phyloP scores from a whole-genome alignment of 176 grass and related monocot species.

The Aegilops umbellulata region DNA sequence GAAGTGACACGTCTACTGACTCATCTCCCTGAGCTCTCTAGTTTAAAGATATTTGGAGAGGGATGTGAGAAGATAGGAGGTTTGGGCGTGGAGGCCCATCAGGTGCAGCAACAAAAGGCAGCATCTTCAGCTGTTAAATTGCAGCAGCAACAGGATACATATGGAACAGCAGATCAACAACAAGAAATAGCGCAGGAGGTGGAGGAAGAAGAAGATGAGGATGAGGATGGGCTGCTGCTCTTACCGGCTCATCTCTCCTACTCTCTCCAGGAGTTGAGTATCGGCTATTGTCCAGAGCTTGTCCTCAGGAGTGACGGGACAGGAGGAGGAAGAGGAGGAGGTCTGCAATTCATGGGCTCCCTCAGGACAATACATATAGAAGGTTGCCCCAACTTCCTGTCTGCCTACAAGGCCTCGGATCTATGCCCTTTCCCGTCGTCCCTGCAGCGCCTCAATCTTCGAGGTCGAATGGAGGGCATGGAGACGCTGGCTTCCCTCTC shows the following conservation, averaged over 20 bases:
- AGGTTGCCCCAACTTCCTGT: neutral
- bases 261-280: fast-evolving
- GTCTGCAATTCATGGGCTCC: neutral
- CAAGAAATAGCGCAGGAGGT: neutral
- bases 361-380: neutral
- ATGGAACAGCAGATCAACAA: too few relatives aligned
- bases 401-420: neutral
- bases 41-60: fast-evolving
- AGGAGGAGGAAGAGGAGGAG: too few relatives aligned
- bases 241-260: neutral
- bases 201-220: neutral
- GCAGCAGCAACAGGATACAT: neutral
- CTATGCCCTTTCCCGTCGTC: neutral
- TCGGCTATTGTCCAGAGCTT: fast-evolving
- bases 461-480: neutral
- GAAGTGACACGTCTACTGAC: neutral
- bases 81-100: neutral
- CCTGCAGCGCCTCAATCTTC: fast-evolving
- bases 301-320: neutral
- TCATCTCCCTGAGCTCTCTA: neutral
- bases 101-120: too few relatives aligned
- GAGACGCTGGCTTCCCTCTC: neutral
- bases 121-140: neutral
- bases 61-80: neutral
- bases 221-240: neutral